Evolutionary conservation across 768 basidiomycete genomes (phyloP).

Genomic region (Boletellus sp.): DNA sequence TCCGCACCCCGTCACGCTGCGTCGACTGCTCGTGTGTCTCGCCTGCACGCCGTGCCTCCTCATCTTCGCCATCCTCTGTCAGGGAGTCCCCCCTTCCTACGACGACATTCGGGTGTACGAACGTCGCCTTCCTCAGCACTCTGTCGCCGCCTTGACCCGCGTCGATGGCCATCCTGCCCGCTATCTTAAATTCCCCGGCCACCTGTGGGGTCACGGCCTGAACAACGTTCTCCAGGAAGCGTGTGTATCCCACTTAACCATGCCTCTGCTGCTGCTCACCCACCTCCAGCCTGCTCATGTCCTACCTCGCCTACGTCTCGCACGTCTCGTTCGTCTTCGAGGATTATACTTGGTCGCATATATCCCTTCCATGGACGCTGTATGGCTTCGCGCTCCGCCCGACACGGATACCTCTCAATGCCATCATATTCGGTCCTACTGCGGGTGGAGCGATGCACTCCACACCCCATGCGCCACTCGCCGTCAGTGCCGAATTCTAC

Average conservation of each 20-base stretch:
- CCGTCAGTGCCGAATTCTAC: slow-evolving; percentile 50
- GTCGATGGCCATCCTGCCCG: slow-evolving; percentile 9
- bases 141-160: slow-evolving; percentile 17
- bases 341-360: slow-evolving; percentile 58
- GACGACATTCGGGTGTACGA: slow-evolving; percentile 35
- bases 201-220: slow-evolving; percentile 58
- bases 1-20: slow-evolving; percentile 19
- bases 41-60: slow-evolving; percentile 21
- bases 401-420: slow-evolving; percentile 52
- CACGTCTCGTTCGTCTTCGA: slow-evolving; percentile 60
- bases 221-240: slow-evolving; percentile 63
- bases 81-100: slow-evolving; percentile 40
- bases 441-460: slow-evolving; percentile 43
- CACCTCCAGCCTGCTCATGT: slow-evolving; percentile 41
- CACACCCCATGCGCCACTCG: slow-evolving; percentile 24
- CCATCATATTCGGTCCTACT: slow-evolving; percentile 54
- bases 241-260: slow-evolving; percentile 33
- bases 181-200: slow-evolving; percentile 51
- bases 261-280: background rate
- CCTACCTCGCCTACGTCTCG: slow-evolving; percentile 47
- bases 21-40: slow-evolving; percentile 27
- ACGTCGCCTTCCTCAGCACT: slow-evolving; percentile 38
- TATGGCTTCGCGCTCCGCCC: slow-evolving; percentile 53
- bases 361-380: slow-evolving; percentile 49
- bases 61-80: slow-evolving; percentile 29